phyloP scores from a whole-genome alignment of 305 asterid genomes.

The Fraxinus velutina region DNA sequence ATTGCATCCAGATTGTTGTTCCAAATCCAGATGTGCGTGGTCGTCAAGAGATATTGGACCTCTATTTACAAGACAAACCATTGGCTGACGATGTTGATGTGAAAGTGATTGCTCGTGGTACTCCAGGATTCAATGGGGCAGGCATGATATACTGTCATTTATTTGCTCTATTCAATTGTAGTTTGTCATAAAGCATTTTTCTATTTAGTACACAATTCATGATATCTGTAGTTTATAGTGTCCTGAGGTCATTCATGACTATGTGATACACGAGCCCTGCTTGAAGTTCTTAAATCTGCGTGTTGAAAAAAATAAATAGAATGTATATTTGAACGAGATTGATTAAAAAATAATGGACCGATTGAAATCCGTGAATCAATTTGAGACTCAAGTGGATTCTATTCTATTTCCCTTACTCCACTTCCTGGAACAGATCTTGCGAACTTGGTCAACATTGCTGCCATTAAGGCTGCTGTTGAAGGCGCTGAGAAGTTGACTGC shows the following conservation, averaged over 20 bases:
- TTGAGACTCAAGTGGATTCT: conserved; percentile 4
- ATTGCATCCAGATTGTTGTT: conserved; percentile 63
- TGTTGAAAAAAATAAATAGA: background rate
- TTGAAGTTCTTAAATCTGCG: background rate
- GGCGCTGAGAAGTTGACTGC: conserved; percentile 89
- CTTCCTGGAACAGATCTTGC: conserved; percentile 70
- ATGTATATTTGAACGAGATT: background rate
- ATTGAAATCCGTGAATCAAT: background rate
- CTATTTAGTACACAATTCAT: background rate
- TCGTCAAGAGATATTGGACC: conserved; percentile 90
- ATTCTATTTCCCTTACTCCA: conserved; percentile 17
- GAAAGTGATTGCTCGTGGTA: conserved; percentile 93
- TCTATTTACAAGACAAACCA: conserved; percentile 91
- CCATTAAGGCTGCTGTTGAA: conserved; percentile 95
- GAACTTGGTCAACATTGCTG: conserved; percentile 95
- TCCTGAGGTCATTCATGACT: background rate
- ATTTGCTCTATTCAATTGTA: background rate
- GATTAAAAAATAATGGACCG: background rate
- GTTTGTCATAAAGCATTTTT: background rate
- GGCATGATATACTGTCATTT: conserved; percentile 39
- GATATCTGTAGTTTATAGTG: background rate
- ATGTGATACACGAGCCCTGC: background rate
- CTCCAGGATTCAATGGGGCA: conserved; percentile 99
- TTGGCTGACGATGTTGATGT: conserved; percentile 76
- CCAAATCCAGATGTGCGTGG: conserved; percentile 95